These are phyloP conservation scores for Ceratocystis diversiconidia DNA, from an alignment of 2,329 filamentous ascomycete genomes.

Conservation along the genomic window DNA sequence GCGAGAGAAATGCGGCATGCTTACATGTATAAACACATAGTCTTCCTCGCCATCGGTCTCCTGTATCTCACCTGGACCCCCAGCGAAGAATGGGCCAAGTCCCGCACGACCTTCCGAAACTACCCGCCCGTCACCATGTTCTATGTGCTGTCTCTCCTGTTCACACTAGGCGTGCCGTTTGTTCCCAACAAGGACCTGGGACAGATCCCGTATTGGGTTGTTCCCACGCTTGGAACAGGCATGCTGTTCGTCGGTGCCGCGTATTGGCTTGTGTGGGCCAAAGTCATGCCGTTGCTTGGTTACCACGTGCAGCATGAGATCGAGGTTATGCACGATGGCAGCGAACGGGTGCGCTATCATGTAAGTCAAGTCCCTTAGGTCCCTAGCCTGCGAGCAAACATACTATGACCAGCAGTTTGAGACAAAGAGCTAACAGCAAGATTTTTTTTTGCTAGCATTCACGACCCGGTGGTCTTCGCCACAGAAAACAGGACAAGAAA, in stretches of 20 bases:
- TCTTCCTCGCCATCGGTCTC: constrained; percentile 36
- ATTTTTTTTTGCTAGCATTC: constrained; percentile 7
- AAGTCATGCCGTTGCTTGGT: constrained; percentile 29
- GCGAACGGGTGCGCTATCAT: constrained; percentile 13
- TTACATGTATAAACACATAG: constrained; percentile 37
- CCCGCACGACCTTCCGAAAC: constrained; percentile 33
- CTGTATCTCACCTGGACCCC: constrained; percentile 38
- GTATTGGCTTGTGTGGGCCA: constrained; percentile 42
- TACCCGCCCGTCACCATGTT: constrained; percentile 33
- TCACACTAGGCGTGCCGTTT: constrained; percentile 40
- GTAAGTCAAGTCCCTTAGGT: not conserved
- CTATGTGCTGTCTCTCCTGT: constrained; percentile 37
- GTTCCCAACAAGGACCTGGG: constrained; percentile 37
- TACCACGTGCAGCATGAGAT: constrained; percentile 14
- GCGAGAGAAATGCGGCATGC: not conserved
- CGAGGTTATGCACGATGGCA: constrained; percentile 10
- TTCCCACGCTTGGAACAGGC: constrained; percentile 39
- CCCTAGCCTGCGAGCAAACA: too few species aligned
- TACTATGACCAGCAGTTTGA: not conserved
- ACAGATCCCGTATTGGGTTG: constrained; percentile 42
- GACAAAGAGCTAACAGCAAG: not conserved
- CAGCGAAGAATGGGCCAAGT: constrained; percentile 38
- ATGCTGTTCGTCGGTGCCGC: constrained; percentile 36
- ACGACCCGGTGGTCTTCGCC: not conserved
- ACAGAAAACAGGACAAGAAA: not conserved